Evolutionary conservation across 257 asterid species (phyloP), one percentile per base, ranked within the genome.

Genomic region (Solanum medicagineum): DNA sequence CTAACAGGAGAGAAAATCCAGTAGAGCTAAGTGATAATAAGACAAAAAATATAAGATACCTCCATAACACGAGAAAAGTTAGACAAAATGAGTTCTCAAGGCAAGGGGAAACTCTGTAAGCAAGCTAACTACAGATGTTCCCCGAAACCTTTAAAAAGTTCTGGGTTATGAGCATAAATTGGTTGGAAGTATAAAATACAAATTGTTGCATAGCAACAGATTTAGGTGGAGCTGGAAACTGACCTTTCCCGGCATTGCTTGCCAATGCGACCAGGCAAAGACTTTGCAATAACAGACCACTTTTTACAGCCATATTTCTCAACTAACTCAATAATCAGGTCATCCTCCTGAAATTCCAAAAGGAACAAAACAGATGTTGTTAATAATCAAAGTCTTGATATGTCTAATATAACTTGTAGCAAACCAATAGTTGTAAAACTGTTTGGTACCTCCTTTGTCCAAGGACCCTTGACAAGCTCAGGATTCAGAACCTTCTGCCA

Each of bases 221-320:
- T 53, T 26, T 53, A 79, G 83, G 83, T 65, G 8, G 29, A 53
- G 11, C 54, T 79, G 19, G 70, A 81, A 77, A 69, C 88, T 88
- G 80, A 95, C 98, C 98, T 95, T 91, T 95, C 98, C 20, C 98
- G 89, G 85, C 98, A 95, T 83, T 95, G 98, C 93, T 95, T 95
- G 75, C 98, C 98, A 81, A 91, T 95, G 80, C 98, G 98, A 85
- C 98, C 98, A 60, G 90, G 94, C 89, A 95, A 84, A 83, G 36
- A 83, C 84, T 90, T 90, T 47, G 98, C 96, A 77, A 95, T 92
- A 55, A 82, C 7, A 42, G 98, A 92, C 98, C 99, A 95, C 82
- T 88, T 94, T 89, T 86, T 92, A 83, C 83, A 55, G 85, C 98
- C 97, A 87, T 89, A 86, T 84, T 86, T 92, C 85, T 83, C 91